Evolutionary conservation across 345 rosid species (phyloP), one percentile per base, ranked within the genome.

Genomic region (Lumnitzera racemosa): DNA sequence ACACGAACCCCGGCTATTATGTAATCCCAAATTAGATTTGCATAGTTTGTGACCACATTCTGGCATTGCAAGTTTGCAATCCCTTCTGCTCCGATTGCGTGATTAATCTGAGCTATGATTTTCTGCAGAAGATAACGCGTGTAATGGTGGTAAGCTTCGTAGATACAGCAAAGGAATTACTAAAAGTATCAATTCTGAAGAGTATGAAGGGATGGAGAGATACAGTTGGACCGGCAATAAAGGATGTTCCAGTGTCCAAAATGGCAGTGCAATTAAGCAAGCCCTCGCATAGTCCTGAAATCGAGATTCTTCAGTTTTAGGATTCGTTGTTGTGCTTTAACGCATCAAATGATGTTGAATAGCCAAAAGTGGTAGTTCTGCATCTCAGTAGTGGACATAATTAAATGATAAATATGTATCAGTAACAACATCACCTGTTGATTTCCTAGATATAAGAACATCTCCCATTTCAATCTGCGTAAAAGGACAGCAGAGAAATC

Each of bases 151-250:
- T 50, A 14, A 13, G 10, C 23, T 47, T 20, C 27, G 24, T 15
- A 24, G 41, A 54, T 23, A 68, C 16, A 58, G n/a, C 47, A 52
- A 41, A 61, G 12, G 53, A 52, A 0, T 10, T 12, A 6, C 14
- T 12, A 10, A 13, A 47, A 29, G 49, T 55, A 15, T n/a, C 17
- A 10, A 24, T 55, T 16, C 14, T n/a, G 31, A 48, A 47, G 16
- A 25, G 48, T 50, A 2, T 14, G 23, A 53, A 13, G 57, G 12
- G 4, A 49, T 24, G 66, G 71, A 55, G 15, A 50, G 11, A 65
- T 80, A 83, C 85, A 66, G 85, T 74, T 76, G 89, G 89, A 65
- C 89, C 89, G 63, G 85, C 83, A 56, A 80, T 58, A 24, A 78
- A 70, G 14, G 85, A 69, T 49, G 83, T 68, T 53, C 83, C 85